A percentile compares a stretch with the other conserved stretches of the same genome.
Evolutionary conservation across 1,139 yeast genomes (phyloP).

Genomic region (Insectozyma bohioensis): DNA sequence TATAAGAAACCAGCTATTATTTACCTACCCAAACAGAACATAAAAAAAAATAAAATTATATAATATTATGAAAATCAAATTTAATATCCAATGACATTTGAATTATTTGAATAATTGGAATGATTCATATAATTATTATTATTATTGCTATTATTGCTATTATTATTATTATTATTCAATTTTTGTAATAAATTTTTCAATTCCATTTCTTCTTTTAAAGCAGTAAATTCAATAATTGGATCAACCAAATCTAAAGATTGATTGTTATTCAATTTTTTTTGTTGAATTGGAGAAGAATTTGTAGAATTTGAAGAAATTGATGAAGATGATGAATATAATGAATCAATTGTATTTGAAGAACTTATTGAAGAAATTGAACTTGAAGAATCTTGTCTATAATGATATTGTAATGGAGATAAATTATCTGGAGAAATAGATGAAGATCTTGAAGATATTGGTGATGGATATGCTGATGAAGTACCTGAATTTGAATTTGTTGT

Average conservation of each 20-base stretch:
- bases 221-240: slow-evolving; percentile 43
- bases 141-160: no score
- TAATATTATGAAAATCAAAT: no score
- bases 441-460: slow-evolving; percentile 12
- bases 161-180: slow-evolving; percentile 14
- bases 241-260: slow-evolving; percentile 23
- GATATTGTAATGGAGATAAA: slow-evolving; percentile 13
- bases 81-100: no score
- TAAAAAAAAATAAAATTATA: no score
- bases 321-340: slow-evolving; percentile 16
- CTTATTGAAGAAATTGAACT: slow-evolving; percentile 19
- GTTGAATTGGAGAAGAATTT: slow-evolving; percentile 3
- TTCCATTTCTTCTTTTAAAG: slow-evolving; percentile 41
- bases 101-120: no score
- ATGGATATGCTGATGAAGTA: slow-evolving; percentile 6
- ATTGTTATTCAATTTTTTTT: slow-evolving; percentile 6
- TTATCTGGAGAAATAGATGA: slow-evolving; percentile 10
- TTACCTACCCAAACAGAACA: no score
- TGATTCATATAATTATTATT: no score
- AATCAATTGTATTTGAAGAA: slow-evolving; percentile 26
- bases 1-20: no score
- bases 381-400: slow-evolving; percentile 31
- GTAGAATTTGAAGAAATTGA: slow-evolving; percentile 1
- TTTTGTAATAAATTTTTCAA: slow-evolving; percentile 35
- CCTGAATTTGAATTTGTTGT: neutral